These are phyloP conservation scores for Skeletonema costatum DNA, from an alignment of 108 stramenopile genomes.

Conservation along the genomic window DNA sequence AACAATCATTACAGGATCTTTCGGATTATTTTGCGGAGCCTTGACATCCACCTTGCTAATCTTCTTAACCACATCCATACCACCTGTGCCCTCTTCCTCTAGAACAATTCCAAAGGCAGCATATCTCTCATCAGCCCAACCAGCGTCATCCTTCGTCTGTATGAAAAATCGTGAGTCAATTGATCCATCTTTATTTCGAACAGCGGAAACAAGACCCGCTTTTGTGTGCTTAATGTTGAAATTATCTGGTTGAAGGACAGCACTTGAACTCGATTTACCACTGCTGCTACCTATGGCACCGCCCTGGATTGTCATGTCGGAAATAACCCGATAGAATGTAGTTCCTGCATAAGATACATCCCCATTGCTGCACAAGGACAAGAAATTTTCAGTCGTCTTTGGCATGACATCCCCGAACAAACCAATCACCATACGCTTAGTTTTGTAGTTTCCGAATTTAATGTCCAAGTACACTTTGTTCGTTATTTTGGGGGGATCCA, in stretches of 20 bases:
- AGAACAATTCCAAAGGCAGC: constrained; percentile 76
- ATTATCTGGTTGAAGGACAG: constrained; percentile 68
- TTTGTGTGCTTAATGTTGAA: constrained; percentile 64
- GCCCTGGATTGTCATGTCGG: constrained; percentile 69
- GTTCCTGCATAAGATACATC: constrained; percentile 56
- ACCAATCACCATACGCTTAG: constrained; percentile 57
- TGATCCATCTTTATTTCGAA: constrained; percentile 40
- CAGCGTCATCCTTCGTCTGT: constrained; percentile 59
- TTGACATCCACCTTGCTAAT: constrained; percentile 66
- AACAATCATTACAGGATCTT: constrained; percentile 53
- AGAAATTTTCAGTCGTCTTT: constrained; percentile 58
- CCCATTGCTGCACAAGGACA: constrained; percentile 36
- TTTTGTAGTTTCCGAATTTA: constrained; percentile 32
- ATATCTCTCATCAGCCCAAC: constrained; percentile 80
- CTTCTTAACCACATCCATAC: constrained; percentile 53
- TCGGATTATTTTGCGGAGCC: constrained; percentile 67
- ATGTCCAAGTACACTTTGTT: constrained; percentile 68
- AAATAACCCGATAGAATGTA: constrained; percentile 63
- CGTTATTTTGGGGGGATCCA: constrained; percentile 56
- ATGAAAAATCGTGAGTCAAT: constrained; percentile 79
- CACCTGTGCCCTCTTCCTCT: constrained; percentile 36
- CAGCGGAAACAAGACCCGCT: constrained; percentile 58
- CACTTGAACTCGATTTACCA: constrained; percentile 48
- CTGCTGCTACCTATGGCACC: constrained; percentile 60
- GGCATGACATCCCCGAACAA: constrained; percentile 72